Base-by-base conservation (phyloP, 2,329 filamentous ascomycete species). In the Arthrobotrys conoides region DNA sequence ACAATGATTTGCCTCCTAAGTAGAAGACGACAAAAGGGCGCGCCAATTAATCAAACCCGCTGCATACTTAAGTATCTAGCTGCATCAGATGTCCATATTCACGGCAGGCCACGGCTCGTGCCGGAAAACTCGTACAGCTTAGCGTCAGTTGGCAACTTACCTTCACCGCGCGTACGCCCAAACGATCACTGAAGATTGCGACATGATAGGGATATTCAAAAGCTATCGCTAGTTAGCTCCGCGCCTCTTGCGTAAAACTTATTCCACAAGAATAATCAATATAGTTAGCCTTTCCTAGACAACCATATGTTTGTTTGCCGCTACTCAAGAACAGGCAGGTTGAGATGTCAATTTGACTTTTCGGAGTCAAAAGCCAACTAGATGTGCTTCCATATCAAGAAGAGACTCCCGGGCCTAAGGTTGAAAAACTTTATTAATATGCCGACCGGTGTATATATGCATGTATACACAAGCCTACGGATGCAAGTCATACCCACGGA, bases 71-170 rank as follows among this genome's bases (percentile, higher is more conserved):
- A 38, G 36, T 59, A 9, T 16, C 18, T 14, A n/a, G 36, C 2
- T 36, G 36, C 53, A 20, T 41, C 18, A 61, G 36, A 44, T 2
- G 16, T 27, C 44, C 57, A 18, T 61, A 61, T 57, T 46, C 14
- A 66, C 69, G 69, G 69, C 59, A 66, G 51, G 59, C 33, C 36
- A 48, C 69, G 69, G 69, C 41, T 72, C 69, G 69, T 72, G 59
- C 69, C 69, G 69, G 69, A 30, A 59, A 61, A 5, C 49, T 61
- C 46, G 44, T 48, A 36, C 30, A 66, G 20, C 10, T 65, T 65
- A 44, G 59, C 14, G 10, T n/a, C 10, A n/a, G 59, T 65, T 48
- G 36, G 59, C 20, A 72, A 22, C 57, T 48, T 27, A 3, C 48
- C 12, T 27, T 61, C 5, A 38, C 30, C 33, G 20, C 18, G 6